A percentile compares a stretch with the other conserved stretches of the same genome.
These are phyloP conservation scores for Halenospora varia DNA, from an alignment of 495 filamentous ascomycete species.

Conservation along the genomic window DNA sequence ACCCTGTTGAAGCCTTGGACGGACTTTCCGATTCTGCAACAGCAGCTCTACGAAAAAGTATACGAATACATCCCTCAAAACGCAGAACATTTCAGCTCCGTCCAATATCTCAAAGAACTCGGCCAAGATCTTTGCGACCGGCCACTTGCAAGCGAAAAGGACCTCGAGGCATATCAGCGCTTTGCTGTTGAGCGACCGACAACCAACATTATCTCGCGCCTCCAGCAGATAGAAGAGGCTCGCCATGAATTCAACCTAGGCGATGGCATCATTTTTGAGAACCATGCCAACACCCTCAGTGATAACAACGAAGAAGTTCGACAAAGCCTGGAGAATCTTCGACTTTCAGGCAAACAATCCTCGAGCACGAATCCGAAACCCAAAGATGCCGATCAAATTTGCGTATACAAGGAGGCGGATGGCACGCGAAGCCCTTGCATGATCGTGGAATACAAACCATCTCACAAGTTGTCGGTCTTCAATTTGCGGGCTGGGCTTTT, in stretches of 20 bases:
- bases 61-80: conserved; percentile 23
- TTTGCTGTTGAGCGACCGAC: conserved; percentile 31
- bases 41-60: conserved; percentile 22
- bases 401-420: conserved; percentile 19
- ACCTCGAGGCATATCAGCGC: conserved; percentile 31
- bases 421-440: conserved; percentile 23
- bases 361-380: conserved; percentile 18
- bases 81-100: conserved; percentile 18
- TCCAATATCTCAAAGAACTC: conserved; percentile 22
- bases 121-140: conserved; percentile 20
- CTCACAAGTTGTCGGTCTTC: conserved; percentile 32
- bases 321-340: conserved; percentile 17
- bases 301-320: conserved; percentile 19
- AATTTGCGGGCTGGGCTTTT: conserved; percentile 28
- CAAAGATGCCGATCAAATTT: conserved; percentile 17
- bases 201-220: conserved; percentile 28
- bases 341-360: conserved; percentile 12
- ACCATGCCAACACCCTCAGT: conserved; percentile 29
- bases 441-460: conserved; percentile 34
- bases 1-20: conserved; percentile 28
- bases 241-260: conserved; percentile 25
- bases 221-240: conserved; percentile 29
- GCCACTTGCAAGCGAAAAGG: conserved; percentile 31
- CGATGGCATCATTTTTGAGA: conserved; percentile 30
- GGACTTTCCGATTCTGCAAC: conserved; percentile 24